These are phyloP conservation scores for Leccinum arenicola DNA, from an alignment of 768 basidiomycete genomes.

Conservation along the genomic window DNA sequence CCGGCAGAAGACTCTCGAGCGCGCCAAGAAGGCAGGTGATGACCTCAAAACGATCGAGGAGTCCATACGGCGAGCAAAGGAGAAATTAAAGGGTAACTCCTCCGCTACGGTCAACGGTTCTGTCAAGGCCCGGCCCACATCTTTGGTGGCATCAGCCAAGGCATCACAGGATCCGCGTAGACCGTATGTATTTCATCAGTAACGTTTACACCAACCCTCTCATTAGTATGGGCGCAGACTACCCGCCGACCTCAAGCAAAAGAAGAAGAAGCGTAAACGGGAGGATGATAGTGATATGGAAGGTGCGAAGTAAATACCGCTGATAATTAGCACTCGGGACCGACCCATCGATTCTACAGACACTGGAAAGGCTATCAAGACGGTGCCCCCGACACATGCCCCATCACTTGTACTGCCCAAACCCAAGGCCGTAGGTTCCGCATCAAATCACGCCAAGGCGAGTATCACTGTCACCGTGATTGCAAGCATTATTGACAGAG, in stretches of 20 bases:
- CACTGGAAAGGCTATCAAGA: conserved; percentile 52
- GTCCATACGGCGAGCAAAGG: conserved; percentile 73
- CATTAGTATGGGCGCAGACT: conserved; percentile 16
- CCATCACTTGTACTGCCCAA: conserved; percentile 46
- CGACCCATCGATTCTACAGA: conserved; percentile 36
- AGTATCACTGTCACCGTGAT: conserved; percentile 10
- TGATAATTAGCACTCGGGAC: neutral
- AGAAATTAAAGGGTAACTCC: conserved; percentile 66
- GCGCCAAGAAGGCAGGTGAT: conserved; percentile 71
- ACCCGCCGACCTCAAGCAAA: conserved; percentile 62
- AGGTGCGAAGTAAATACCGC: conserved; percentile 39
- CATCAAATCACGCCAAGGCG: conserved; percentile 51
- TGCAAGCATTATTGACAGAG: conserved; percentile 11
- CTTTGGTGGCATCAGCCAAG: conserved; percentile 48
- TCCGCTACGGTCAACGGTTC: conserved; percentile 31
- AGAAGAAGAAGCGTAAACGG: conserved; percentile 85
- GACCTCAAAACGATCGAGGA: conserved; percentile 75
- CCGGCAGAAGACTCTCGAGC: conserved; percentile 53
- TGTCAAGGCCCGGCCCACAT: conserved; percentile 46
- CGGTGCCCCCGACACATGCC: conserved; percentile 48
- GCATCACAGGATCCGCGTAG: conserved; percentile 63
- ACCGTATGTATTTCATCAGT: conserved; percentile 39
- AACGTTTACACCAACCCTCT: conserved; percentile 16
- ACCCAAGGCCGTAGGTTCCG: conserved; percentile 49
- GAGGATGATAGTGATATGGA: conserved; percentile 75